Evolutionary conservation across 441 rosid genomes (phyloP), one percentile per base, ranked within the genome.

Genomic region (Gossypium lobatum): DNA sequence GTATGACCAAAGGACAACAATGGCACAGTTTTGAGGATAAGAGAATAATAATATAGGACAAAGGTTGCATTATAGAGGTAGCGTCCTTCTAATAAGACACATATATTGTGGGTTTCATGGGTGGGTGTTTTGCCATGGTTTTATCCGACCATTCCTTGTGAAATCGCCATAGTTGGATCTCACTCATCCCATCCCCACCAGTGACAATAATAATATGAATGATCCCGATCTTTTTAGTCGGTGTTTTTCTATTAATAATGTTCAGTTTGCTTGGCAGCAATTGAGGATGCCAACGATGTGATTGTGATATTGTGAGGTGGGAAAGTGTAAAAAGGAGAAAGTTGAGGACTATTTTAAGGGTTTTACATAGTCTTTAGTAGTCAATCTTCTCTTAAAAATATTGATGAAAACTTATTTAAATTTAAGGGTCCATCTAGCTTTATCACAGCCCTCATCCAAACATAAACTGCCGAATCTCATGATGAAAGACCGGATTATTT

Each of bases 101-200:
- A 37, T 74, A 3, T 45, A 6, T 26, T 25, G 46, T 65, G 72
- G 18, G 37, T 57, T 57, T 57, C 10, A 66, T 6, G 10, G 20
- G n/a, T 6, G 26, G 69, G 42, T 37, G 26, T n/a, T 31, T 13
- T 70, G 70, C 52, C 13, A 28, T 10, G 45, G 28, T 34, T 34
- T 75, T 61, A 64, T 62, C 61, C 74, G 74, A 75, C 78, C 70
- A 52, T 37, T 54, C 31, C 73, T 16, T 54, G 63, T 55, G 52
- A 54, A 50, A 46, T 37, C 42, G 8, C 60, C 31, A 34, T 50
- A 9, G 60, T 16, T 68, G n/a, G 37, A 9, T 21, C 11, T 8
- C 61, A 68, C 17, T 68, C 45, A 69, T 53, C 18, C 7, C 13
- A 2, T 28, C 42, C 23, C 37, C 21, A 48, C 42, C 18, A 11